Conservation (phyloP, 2,329 filamentous ascomycete genomes). For the Fusarium staphyleae region DNA sequence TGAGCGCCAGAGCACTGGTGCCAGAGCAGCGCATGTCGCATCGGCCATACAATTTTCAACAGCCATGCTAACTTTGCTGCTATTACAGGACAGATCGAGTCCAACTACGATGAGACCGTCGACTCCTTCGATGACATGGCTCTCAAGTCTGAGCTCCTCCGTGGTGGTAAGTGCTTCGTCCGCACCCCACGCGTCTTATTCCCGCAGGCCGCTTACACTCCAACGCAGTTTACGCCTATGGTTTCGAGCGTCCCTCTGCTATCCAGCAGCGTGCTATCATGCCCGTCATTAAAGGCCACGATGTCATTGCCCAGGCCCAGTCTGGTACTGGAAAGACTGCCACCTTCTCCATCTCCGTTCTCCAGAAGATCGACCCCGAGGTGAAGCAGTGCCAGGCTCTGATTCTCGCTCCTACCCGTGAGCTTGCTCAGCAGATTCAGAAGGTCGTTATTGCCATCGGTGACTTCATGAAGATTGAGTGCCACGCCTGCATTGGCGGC, state of each 20-base stretch:
- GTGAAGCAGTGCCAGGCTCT: conserved; percentile 98
- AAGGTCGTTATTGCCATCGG: conserved; percentile 98
- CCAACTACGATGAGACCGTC: conserved; percentile 99
- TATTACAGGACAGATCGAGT: conserved; percentile 92
- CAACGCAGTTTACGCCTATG: conserved; percentile 86
- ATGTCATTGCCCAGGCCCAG: conserved; percentile 99
- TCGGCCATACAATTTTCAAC: conserved; percentile 3
- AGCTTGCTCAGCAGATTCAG: conserved; percentile 99
- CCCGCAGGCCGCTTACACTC: conserved; percentile 39
- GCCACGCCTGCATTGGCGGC: conserved; percentile 98
- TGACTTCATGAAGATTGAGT: conserved; percentile 99
- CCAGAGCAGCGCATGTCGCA: not conserved
- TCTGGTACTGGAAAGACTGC: conserved; percentile 99
- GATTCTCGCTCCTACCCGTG: conserved; percentile 96
- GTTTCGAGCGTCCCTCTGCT: conserved; percentile 99
- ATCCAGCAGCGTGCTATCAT: conserved; percentile 99
- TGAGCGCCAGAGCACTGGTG: conserved; percentile 5
- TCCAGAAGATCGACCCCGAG: conserved; percentile 97
- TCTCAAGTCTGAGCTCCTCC: conserved; percentile 95
- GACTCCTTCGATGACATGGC: conserved; percentile 99
- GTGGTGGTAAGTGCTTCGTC: conserved; percentile 69
- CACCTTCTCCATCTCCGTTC: conserved; percentile 98
- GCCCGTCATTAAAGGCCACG: conserved; percentile 99
- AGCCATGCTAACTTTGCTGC: conserved; percentile 32
- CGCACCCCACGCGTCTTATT: conserved; percentile 27